Evolutionary conservation across 306 rosid genomes (phyloP).

Genomic region (Medicago lupulina): DNA sequence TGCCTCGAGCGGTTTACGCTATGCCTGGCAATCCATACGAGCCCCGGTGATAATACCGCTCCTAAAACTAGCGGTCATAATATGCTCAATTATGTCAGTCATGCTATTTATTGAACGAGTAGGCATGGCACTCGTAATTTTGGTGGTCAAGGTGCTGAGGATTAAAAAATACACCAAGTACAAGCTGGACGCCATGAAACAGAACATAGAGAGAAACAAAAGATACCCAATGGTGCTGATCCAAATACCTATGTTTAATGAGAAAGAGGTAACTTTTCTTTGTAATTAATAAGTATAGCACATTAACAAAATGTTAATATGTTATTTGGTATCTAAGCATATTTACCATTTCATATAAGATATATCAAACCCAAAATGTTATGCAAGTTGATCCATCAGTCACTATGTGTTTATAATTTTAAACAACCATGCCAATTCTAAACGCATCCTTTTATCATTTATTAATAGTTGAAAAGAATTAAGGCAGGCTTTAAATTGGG

Average conservation of each 20-base stretch:
- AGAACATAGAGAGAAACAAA: slow-evolving; percentile 50
- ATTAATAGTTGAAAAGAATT: not conserved
- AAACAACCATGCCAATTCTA: slow-evolving; percentile 25
- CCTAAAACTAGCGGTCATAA: slow-evolving; percentile 48
- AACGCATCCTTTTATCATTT: slow-evolving; percentile 27
- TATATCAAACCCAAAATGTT: slow-evolving; percentile 19
- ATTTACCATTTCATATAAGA: slow-evolving; percentile 26
- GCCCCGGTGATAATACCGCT: slow-evolving; percentile 55
- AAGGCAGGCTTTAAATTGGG: slow-evolving; percentile 26
- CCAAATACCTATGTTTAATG: slow-evolving; percentile 69
- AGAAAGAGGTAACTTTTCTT: slow-evolving; percentile 61
- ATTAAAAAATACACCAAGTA: slow-evolving; percentile 57
- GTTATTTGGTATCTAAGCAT: slow-evolving; percentile 22
- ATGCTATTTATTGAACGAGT: slow-evolving; percentile 65
- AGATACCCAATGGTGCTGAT: slow-evolving; percentile 57
- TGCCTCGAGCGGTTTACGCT: slow-evolving; percentile 46
- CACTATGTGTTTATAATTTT: slow-evolving; percentile 16
- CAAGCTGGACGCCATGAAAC: slow-evolving; percentile 54
- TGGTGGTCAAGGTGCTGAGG: slow-evolving; percentile 56
- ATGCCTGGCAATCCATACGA: slow-evolving; percentile 57
- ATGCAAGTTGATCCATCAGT: slow-evolving; percentile 9
- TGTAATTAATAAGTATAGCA: slow-evolving; percentile 17
- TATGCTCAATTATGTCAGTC: slow-evolving; percentile 63
- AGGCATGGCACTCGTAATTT: slow-evolving; percentile 49
- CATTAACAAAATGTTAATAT: not conserved